Conservation (phyloP, 2,329 filamentous ascomycete species). For the Fusarium anguioides region DNA sequence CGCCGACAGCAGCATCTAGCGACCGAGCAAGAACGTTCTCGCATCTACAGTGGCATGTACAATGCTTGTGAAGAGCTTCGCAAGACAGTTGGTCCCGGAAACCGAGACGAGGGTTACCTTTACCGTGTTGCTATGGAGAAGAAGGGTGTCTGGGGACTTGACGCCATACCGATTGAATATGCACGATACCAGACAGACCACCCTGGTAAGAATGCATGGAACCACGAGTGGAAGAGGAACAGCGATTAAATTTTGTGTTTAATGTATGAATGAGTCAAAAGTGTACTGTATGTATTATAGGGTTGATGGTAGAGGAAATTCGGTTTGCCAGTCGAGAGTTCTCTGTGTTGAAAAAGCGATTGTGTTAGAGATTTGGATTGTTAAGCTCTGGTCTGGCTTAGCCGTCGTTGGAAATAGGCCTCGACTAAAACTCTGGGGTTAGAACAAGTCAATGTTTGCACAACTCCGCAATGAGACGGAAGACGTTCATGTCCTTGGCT, state of each 20-base stretch:
- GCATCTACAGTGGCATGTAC: conserved; percentile 84
- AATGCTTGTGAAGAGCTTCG: conserved; percentile 87
- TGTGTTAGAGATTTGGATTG: too few relatives aligned
- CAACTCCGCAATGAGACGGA: background rate
- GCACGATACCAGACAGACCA: conserved; percentile 85
- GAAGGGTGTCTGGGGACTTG: conserved; percentile 79
- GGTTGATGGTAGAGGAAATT: background rate
- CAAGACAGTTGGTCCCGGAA: conserved; percentile 66
- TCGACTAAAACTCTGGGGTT: background rate
- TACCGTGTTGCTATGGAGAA: conserved; percentile 93
- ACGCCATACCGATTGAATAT: conserved; percentile 91
- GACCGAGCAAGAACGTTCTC: conserved; percentile 77
- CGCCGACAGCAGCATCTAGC: conserved; percentile 73
- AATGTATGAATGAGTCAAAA: conserved; percentile 22
- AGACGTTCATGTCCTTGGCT: too few relatives aligned
- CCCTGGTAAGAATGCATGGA: conserved; percentile 84
- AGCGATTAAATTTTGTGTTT: conserved; percentile 6
- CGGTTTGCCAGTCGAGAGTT: too few relatives aligned
- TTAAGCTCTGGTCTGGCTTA: too few relatives aligned
- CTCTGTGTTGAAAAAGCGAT: too few relatives aligned
- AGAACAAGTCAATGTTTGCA: background rate
- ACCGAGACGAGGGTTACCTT: conserved; percentile 74
- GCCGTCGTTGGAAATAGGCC: too few relatives aligned
- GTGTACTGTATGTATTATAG: conserved; percentile 43
- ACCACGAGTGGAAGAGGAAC: conserved; percentile 86